Conservation (phyloP, 2,329 filamentous ascomycete species). For the Colletotrichum scovillei region DNA sequence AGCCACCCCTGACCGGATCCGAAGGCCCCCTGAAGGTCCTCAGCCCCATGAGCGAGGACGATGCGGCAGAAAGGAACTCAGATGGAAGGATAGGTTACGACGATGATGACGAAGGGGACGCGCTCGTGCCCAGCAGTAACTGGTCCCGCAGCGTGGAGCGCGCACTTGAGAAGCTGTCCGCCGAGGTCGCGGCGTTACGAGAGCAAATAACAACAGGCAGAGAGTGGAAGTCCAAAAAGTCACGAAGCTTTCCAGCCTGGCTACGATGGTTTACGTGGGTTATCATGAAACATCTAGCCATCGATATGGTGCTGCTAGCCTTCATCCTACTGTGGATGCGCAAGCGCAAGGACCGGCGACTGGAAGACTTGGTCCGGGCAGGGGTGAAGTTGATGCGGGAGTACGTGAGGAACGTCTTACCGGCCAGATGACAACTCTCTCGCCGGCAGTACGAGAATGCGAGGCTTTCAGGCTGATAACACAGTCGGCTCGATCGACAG, state of each 20-base stretch:
- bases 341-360: constrained; percentile 73
- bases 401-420: constrained; percentile 69
- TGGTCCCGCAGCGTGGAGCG: constrained; percentile 89
- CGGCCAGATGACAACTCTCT: constrained; percentile 60
- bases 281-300: constrained; percentile 76
- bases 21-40: constrained; percentile 75
- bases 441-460: background rate
- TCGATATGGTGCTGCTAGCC: constrained; percentile 75
- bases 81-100: constrained; percentile 57
- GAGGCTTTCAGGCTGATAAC: background rate
- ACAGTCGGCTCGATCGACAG: background rate
- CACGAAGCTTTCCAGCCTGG: constrained; percentile 76
- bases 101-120: constrained; percentile 58
- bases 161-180: constrained; percentile 88
- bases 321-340: constrained; percentile 79
- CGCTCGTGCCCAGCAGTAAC: constrained; percentile 59
- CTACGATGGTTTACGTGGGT: constrained; percentile 77
- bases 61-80: constrained; percentile 71
- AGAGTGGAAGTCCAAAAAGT: constrained; percentile 75
- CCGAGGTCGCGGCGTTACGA: constrained; percentile 89
- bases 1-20: constrained; percentile 59
- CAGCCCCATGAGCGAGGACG: constrained; percentile 87
- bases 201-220: constrained; percentile 88
- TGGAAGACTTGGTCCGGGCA: constrained; percentile 80
- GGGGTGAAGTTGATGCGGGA: constrained; percentile 68